phyloP scores from a whole-genome alignment of 352 stramenopile species.

The Pseudoperonospora humuli region DNA sequence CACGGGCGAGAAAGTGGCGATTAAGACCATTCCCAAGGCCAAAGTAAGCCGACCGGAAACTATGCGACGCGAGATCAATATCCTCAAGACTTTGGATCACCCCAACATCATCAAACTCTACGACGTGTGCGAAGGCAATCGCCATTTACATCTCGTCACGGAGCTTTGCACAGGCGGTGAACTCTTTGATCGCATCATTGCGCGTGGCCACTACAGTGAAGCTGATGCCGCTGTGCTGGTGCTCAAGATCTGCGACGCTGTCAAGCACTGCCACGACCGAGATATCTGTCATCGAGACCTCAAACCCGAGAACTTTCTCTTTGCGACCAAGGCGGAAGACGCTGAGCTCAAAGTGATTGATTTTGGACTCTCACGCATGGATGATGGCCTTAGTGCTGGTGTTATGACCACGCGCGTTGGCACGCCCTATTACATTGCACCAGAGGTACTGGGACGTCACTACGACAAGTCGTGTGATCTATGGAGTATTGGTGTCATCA shows the following conservation, averaged over 20 bases:
- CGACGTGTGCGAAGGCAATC: slow-evolving; percentile 96
- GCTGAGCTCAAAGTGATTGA: slow-evolving; percentile 98
- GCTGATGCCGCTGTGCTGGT: slow-evolving; percentile 92
- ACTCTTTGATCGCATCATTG: slow-evolving; percentile 91
- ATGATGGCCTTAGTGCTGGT: slow-evolving; percentile 70
- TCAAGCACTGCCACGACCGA: slow-evolving; percentile 96
- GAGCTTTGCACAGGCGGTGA: slow-evolving; percentile 97
- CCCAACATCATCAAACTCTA: slow-evolving; percentile 98
- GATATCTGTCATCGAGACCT: slow-evolving; percentile 97
- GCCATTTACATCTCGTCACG: slow-evolving; percentile 95
- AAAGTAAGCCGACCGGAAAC: slow-evolving; percentile 91
- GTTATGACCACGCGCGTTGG: slow-evolving; percentile 95
- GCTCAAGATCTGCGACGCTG: slow-evolving; percentile 93
- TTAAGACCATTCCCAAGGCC: slow-evolving; percentile 98
- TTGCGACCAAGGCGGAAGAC: slow-evolving; percentile 85
- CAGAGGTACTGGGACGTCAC: slow-evolving; percentile 89
- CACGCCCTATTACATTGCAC: slow-evolving; percentile 94
- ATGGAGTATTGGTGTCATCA: slow-evolving; percentile 94
- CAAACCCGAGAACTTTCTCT: slow-evolving; percentile 97
- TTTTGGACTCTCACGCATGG: slow-evolving; percentile 93
- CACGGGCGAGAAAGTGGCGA: slow-evolving; percentile 92
- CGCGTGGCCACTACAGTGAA: slow-evolving; percentile 94
- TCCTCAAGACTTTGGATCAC: slow-evolving; percentile 88
- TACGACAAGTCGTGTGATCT: slow-evolving; percentile 96
- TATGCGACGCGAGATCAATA: slow-evolving; percentile 91